Evolutionary conservation across 2,329 filamentous ascomycete species (phyloP).

Genomic region (Ophiosphaerella korrae): DNA sequence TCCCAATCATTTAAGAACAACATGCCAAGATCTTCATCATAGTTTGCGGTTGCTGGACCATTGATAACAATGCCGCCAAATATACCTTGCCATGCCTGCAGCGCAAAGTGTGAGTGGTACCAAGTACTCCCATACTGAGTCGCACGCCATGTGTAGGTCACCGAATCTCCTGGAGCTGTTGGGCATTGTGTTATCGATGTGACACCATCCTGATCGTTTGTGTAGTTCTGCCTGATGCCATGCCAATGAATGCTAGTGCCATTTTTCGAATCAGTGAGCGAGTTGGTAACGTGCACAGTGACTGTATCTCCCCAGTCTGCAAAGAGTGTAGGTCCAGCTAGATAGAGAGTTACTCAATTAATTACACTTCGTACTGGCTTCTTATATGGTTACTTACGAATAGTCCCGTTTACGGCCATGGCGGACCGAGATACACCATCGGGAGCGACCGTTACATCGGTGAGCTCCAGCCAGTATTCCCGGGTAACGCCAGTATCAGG

Average conservation of each 20-base stretch:
- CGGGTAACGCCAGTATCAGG: slow-evolving; percentile 62
- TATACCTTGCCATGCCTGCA: slow-evolving; percentile 50
- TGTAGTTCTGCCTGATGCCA: slow-evolving; percentile 38
- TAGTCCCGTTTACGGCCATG: slow-evolving; percentile 50
- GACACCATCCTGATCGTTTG: slow-evolving; percentile 39
- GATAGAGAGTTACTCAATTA: no score
- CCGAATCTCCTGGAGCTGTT: slow-evolving; percentile 23
- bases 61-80: slow-evolving; percentile 50
- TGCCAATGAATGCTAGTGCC: slow-evolving; percentile 42
- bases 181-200: slow-evolving; percentile 41
- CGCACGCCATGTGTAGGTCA: slow-evolving; percentile 45
- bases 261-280: slow-evolving; percentile 29
- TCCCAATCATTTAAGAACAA: slow-evolving; percentile 53
- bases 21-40: slow-evolving; percentile 52
- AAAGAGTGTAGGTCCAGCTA: slow-evolving; percentile 50
- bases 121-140: slow-evolving; percentile 49
- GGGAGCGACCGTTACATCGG: slow-evolving; percentile 53
- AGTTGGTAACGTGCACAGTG: slow-evolving; percentile 45
- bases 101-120: slow-evolving; percentile 51
- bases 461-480: slow-evolving; percentile 52
- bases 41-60: slow-evolving; percentile 47
- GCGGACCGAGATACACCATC: slow-evolving; percentile 57
- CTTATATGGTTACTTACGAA: slow-evolving; percentile 21
- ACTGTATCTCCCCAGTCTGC: slow-evolving; percentile 49
- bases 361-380: no score